phyloP scores from a whole-genome alignment of 805 yeast species.

The Cyberlindnera amylophila region DNA sequence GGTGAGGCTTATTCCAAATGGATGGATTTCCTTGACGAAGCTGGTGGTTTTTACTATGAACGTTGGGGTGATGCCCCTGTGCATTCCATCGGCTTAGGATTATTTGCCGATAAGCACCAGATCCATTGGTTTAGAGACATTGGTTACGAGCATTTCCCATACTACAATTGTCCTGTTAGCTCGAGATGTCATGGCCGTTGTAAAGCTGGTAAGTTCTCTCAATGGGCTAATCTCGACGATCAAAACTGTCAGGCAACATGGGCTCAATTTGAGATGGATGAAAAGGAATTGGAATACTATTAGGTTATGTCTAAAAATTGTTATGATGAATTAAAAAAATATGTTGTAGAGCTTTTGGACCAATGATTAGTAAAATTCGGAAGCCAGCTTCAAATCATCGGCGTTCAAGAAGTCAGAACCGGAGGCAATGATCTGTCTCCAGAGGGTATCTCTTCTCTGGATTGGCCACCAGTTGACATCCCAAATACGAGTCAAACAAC shows the following conservation, averaged over 20 bases:
- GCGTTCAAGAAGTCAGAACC: conserved; percentile 63
- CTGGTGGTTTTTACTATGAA: conserved; percentile 85
- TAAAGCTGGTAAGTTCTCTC: conserved; percentile 49
- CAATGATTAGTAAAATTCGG: conserved; percentile 13
- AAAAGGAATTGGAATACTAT: conserved; percentile 27
- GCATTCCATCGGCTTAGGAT: conserved; percentile 67
- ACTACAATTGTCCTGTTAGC: conserved; percentile 67
- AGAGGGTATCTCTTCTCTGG: conserved; percentile 39
- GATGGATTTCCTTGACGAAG: conserved; percentile 57
- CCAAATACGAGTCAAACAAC: conserved; percentile 65
- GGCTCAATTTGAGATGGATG: conserved; percentile 45
- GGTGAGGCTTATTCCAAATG: conserved; percentile 61
- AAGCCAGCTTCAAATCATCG: conserved; percentile 51
- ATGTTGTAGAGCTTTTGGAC: too few species aligned
- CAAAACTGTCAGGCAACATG: conserved; percentile 78
- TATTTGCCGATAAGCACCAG: conserved; percentile 63
- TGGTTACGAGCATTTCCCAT: conserved; percentile 75
- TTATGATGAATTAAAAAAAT: neutral
- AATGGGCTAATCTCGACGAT: conserved; percentile 45
- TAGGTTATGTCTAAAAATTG: conserved; percentile 2
- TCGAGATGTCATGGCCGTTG: conserved; percentile 48
- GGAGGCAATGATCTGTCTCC: conserved; percentile 44
- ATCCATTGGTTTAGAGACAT: conserved; percentile 88
- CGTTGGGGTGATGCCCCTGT: conserved; percentile 96
- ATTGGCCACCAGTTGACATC: conserved; percentile 72